Percentiles rank a stretch among this genome's conserved stretches.
Conservation (phyloP, 192 early-diverging fungal genomes). For the Gigaspora rosea region DNA sequence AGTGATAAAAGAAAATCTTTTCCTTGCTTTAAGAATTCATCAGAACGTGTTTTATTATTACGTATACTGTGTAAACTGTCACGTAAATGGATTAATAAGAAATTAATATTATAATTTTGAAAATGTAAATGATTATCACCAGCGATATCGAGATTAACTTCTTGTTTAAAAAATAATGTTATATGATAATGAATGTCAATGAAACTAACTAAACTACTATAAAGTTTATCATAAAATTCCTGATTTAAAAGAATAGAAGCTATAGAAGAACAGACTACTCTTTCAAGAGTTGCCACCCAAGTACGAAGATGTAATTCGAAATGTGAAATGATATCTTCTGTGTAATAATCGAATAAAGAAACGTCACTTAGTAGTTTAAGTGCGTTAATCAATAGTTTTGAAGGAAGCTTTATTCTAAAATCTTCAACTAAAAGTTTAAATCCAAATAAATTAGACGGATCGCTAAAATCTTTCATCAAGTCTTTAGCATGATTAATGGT, state of each 20-base stretch:
- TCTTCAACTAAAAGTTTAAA: constrained; percentile 5
- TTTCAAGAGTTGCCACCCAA: neutral
- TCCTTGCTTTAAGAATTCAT: neutral
- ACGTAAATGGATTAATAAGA: constrained; percentile 19
- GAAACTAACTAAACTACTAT: neutral
- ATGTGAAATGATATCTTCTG: neutral
- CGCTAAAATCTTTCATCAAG: neutral
- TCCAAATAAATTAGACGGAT: neutral
- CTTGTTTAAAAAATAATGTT: neutral
- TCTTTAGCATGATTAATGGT: neutral
- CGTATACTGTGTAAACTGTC: neutral
- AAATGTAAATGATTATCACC: neutral
- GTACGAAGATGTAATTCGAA: constrained; percentile 8
- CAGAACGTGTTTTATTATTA: neutral
- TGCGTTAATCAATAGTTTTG: neutral
- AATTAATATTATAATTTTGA: constrained; percentile 15
- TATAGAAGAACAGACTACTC: neutral
- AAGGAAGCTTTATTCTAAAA: neutral
- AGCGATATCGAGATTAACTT: neutral
- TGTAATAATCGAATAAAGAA: neutral
- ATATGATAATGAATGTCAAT: neutral
- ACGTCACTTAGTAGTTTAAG: neutral
- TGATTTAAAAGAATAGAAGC: neutral
- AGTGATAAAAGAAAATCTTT: neutral
- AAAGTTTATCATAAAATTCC: neutral